Evolutionary conservation across 2,329 filamentous ascomycete species (phyloP).

Genomic region (Colletotrichum sp.): DNA sequence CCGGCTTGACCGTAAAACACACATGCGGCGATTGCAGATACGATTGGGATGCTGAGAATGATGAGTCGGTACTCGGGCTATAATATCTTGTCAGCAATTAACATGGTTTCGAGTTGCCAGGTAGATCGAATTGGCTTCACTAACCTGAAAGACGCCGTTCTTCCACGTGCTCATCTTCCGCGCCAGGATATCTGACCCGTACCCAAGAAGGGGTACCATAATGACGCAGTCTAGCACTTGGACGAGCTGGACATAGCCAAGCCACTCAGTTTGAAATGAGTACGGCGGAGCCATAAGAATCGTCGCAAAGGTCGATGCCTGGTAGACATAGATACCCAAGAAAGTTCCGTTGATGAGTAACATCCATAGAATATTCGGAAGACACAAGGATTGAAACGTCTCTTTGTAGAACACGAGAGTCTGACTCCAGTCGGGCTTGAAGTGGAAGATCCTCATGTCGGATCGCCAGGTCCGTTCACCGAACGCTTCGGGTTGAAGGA

Average conservation of each 20-base stretch:
- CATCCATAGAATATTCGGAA: constrained; percentile 27
- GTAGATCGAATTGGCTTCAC: not conserved
- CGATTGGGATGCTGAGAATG: constrained; percentile 37
- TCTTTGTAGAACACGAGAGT: constrained; percentile 23
- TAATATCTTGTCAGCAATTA: too few relatives aligned
- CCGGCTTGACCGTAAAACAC: constrained; percentile 43
- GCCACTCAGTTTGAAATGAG: constrained; percentile 10
- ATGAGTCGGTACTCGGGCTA: constrained; percentile 44
- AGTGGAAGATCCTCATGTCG: constrained; percentile 26
- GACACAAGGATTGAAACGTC: constrained; percentile 13
- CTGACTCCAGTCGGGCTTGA: constrained; percentile 20
- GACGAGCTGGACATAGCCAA: constrained; percentile 23
- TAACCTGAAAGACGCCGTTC: not conserved
- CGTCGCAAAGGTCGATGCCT: constrained; percentile 24
- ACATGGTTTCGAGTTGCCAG: too few relatives aligned
- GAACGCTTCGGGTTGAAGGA: constrained; percentile 8
- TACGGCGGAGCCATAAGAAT: constrained; percentile 26
- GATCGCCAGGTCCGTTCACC: constrained; percentile 21
- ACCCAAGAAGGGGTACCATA: constrained; percentile 23
- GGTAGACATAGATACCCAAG: constrained; percentile 28
- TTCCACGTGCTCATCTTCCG: not conserved
- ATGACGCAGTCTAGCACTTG: constrained; percentile 25
- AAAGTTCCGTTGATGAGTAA: constrained; percentile 27
- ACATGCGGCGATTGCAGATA: constrained; percentile 38
- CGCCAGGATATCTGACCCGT: constrained; percentile 23